Evolutionary conservation across 2,329 filamentous ascomycete genomes (phyloP).

Genomic region (Diplocarpon mali): DNA sequence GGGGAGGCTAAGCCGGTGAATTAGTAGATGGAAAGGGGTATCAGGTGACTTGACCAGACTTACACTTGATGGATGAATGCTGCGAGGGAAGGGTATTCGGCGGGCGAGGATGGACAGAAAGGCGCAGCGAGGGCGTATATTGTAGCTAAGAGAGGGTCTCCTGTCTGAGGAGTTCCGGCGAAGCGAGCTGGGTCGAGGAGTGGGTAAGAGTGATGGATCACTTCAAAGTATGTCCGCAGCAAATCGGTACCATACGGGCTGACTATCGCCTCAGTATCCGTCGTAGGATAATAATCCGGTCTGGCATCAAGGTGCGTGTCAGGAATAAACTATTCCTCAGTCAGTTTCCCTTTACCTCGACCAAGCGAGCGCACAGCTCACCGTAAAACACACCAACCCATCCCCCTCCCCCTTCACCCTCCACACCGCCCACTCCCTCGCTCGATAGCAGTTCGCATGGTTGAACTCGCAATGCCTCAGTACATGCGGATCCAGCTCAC

Average conservation of each 20-base stretch:
- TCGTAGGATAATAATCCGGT: slow-evolving; percentile 18
- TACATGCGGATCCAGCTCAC: slow-evolving; percentile 23
- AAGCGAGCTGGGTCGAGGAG: slow-evolving; percentile 21
- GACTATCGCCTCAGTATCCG: slow-evolving; percentile 18
- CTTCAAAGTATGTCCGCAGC: slow-evolving; percentile 19
- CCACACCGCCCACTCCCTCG: slow-evolving; percentile 19
- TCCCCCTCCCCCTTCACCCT: slow-evolving; percentile 17
- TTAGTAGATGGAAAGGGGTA: neutral
- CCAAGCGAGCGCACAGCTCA: neutral
- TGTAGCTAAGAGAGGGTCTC: slow-evolving; percentile 16
- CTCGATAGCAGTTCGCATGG: slow-evolving; percentile 20
- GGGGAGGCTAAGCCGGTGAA: slow-evolving; percentile 13
- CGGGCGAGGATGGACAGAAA: slow-evolving; percentile 16
- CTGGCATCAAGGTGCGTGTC: slow-evolving; percentile 19
- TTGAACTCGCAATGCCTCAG: slow-evolving; percentile 22
- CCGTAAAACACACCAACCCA: slow-evolving; percentile 19
- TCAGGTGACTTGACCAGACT: slow-evolving; percentile 2
- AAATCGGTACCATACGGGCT: slow-evolving; percentile 12
- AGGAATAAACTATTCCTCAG: slow-evolving; percentile 15
- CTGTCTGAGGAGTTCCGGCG: slow-evolving; percentile 5
- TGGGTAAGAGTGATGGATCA: slow-evolving; percentile 19
- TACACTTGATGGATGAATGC: slow-evolving; percentile 18
- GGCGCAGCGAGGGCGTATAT: slow-evolving; percentile 21
- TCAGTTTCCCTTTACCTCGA: neutral
- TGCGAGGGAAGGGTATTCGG: slow-evolving; percentile 9